phyloP scores from a whole-genome alignment of 1,139 yeast species.

The Nakaseomyces bracarensis region DNA sequence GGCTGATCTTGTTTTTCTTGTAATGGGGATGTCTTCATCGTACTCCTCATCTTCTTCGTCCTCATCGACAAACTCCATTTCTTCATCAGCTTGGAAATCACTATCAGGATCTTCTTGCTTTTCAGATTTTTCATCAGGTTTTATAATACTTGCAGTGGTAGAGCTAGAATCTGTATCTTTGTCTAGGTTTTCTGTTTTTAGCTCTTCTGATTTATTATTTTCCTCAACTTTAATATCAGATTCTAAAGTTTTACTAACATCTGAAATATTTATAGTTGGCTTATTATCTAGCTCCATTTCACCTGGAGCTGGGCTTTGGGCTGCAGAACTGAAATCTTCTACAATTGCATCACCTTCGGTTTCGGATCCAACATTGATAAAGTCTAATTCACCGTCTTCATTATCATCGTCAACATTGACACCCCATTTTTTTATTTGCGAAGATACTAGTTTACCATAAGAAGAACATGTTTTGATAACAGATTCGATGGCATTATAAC shows the following conservation, averaged over 20 bases:
- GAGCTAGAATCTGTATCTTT: neutral
- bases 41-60: constrained; percentile 33
- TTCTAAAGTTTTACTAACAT: neutral
- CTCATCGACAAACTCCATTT: constrained; percentile 30
- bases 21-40: constrained; percentile 21
- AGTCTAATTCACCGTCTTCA: constrained; percentile 34
- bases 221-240: constrained; percentile 27
- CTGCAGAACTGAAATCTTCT: constrained; percentile 24
- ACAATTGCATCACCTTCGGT: constrained; percentile 32
- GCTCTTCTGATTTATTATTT: neutral
- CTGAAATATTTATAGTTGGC: neutral
- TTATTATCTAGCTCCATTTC: constrained; percentile 6
- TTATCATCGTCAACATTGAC: constrained; percentile 54
- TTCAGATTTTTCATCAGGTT: constrained; percentile 30
- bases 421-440: constrained; percentile 82
- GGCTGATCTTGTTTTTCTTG: constrained; percentile 9
- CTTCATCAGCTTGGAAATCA: constrained; percentile 29
- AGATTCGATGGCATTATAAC: constrained; percentile 91
- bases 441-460: constrained; percentile 61
- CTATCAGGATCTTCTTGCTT: constrained; percentile 41
- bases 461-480: constrained; percentile 75
- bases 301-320: constrained; percentile 17
- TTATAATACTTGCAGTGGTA: constrained; percentile 16
- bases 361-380: constrained; percentile 29
- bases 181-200: constrained; percentile 25